Conservation (phyloP, 2,329 filamentous ascomycete species). For the Alternaria metachromatica region DNA sequence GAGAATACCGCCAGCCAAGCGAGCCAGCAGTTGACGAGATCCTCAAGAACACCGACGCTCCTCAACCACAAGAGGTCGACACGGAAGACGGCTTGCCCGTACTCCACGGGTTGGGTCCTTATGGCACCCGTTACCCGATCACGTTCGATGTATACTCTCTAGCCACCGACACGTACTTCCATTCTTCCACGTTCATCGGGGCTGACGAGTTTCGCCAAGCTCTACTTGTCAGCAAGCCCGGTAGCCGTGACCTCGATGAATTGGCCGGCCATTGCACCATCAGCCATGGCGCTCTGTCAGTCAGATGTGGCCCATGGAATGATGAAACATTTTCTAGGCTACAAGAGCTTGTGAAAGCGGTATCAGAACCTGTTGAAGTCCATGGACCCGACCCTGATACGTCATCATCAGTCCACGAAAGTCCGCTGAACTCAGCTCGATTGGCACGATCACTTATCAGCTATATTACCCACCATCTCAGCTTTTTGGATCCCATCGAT, state of each 20-base stretch:
- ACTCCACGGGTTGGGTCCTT: conserved; percentile 56
- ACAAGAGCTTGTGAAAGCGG: conserved; percentile 11
- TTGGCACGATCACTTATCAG: conserved; percentile 55
- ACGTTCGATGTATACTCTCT: conserved; percentile 62
- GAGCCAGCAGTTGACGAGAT: conserved; percentile 39
- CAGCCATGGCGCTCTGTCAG: conserved; percentile 38
- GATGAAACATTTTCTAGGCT: conserved; percentile 59
- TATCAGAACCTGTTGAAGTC: conserved; percentile 11
- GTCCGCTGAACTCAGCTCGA: conserved; percentile 15
- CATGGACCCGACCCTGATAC: background rate
- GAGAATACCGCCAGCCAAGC: conserved; percentile 55
- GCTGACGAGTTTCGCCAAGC: conserved; percentile 61
- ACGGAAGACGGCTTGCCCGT: conserved; percentile 7
- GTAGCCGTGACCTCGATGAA: conserved; percentile 52
- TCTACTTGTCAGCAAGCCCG: conserved; percentile 32
- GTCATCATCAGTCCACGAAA: background rate
- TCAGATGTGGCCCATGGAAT: conserved; percentile 62
- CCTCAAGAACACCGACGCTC: background rate
- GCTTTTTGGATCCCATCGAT: conserved; percentile 63
- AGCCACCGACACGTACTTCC: conserved; percentile 61
- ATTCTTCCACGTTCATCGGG: conserved; percentile 63
- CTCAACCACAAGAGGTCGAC: conserved; percentile 6
- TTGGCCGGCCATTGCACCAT: conserved; percentile 50
- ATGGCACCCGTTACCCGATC: conserved; percentile 57
- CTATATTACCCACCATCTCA: conserved; percentile 58